Base-by-base conservation (phyloP, 2,329 filamentous ascomycete species). In the Mycosphaerelloides madeirae region DNA sequence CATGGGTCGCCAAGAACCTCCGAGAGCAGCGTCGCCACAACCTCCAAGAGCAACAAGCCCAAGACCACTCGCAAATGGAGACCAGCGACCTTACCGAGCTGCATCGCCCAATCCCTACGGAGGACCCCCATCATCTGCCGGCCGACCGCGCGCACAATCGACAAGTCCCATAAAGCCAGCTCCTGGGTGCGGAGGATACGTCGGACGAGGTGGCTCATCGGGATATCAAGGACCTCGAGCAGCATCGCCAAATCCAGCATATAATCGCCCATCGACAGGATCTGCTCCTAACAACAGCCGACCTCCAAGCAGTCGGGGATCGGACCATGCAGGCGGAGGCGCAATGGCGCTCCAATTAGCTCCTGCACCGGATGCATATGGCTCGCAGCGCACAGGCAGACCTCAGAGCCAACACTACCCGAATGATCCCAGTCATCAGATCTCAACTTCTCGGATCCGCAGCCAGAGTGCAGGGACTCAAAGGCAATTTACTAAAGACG, bases 391-490 rank as follows among this genome's bases (percentile, higher is more conserved):
- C 6, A 64, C 66, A n/a, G 56, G 57, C 15, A 55, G 71, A 34
- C 71, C 72, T 1, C 65, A 68, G 39, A 73, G 70, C 53, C 64
- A 65, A 20, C 72, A 72, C 57, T 72, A 72, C 44, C 61, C 60
- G 54, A 63, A 57, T 50, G 66, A 54, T 29, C 40, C 46, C 32
- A 52, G 38, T 58, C 68, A 64, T 65, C 70, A 52, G 58, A 65
- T 71, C 36, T 53, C 60, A 41, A n/a, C n/a, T n/a, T 48, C 58
- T 44, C 65, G 74, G 32, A 74, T 72, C n/a, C 66, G 79, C 53
- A 95, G 89, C 66, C 88, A 91, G 74, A 95, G 89, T 59, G 76
- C 93, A 48, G 88, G 85, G n/a, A 85, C 93, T 59, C 81, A 82
- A n/a, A 77, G 86, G 56, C 85, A 90, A 58, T 88, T 86, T 58